A percentile compares a stretch with the other conserved stretches of the same genome.
phyloP scores from a whole-genome alignment of 208 protist genomes.

The Leishmania braziliensis region DNA sequence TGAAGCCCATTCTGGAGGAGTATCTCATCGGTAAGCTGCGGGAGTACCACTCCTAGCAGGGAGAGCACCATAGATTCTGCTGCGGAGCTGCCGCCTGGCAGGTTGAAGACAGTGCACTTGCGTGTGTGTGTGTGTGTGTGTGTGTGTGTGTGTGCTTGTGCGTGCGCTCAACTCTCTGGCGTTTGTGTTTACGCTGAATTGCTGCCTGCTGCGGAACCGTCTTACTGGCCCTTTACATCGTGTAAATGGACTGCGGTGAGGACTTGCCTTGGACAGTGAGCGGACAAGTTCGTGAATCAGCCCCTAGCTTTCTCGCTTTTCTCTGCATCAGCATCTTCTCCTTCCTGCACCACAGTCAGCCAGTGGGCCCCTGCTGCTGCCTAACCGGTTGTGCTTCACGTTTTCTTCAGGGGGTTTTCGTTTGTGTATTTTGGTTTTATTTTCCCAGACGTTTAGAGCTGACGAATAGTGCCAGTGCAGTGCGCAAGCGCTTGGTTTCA shows the following conservation, averaged over 20 bases:
- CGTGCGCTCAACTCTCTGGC: background rate
- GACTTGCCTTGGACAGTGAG: background rate
- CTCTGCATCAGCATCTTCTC: background rate
- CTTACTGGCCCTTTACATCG: background rate
- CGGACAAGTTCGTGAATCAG: background rate
- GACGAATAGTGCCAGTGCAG: background rate
- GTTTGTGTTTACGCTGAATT: background rate
- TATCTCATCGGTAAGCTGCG: constrained; percentile 43
- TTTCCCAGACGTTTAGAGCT: background rate
- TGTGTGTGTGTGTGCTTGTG: background rate
- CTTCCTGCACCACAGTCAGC: background rate
- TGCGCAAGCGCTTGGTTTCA: background rate
- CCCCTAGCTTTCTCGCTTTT: background rate
- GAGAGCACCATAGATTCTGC: background rate
- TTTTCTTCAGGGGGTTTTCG: background rate
- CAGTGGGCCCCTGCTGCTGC: too few species aligned
- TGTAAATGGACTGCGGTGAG: background rate
- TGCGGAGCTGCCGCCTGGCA: background rate
- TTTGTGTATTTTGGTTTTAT: background rate
- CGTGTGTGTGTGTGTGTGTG: background rate
- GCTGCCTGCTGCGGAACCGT: background rate
- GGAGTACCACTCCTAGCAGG: constrained; percentile 7
- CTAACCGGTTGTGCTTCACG: background rate
- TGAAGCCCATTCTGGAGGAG: constrained; percentile 24
- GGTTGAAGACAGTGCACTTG: background rate